Percentiles rank a stretch among this genome's conserved stretches.
Evolutionary conservation across 441 rosid species (phyloP).

Genomic region (Rhodomyrtus psidioides): DNA sequence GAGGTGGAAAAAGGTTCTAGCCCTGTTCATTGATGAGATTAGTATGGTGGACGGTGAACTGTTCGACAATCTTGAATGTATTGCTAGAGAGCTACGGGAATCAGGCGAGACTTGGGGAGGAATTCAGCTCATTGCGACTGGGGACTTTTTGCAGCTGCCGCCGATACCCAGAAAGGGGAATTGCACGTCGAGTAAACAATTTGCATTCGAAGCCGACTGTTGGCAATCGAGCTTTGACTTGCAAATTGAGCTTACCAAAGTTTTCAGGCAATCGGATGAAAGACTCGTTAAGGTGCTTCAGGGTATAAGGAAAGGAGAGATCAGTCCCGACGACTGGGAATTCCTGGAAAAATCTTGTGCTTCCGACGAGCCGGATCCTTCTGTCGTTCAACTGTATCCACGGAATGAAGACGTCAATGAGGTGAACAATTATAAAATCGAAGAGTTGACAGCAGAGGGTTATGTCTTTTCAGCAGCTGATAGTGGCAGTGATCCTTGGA

Average conservation of each 20-base stretch:
- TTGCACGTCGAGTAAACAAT: neutral
- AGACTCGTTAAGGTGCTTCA: slow-evolving; percentile 19
- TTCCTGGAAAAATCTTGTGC: slow-evolving; percentile 16
- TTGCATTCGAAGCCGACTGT: slow-evolving; percentile 31
- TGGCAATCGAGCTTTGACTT: slow-evolving; percentile 28
- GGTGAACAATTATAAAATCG: slow-evolving; percentile 16
- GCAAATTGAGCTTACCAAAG: slow-evolving; percentile 22
- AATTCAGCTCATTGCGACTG: slow-evolving; percentile 21
- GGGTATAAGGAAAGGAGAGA: slow-evolving; percentile 21
- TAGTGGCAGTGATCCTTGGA: slow-evolving; percentile 1
- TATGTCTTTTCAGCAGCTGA: slow-evolving; percentile 14
- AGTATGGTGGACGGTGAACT: slow-evolving; percentile 16
- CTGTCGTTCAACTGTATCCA: slow-evolving; percentile 19
- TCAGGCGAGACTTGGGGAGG: slow-evolving; percentile 22
- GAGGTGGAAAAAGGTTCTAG: slow-evolving; percentile 21
- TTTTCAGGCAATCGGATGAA: slow-evolving; percentile 25
- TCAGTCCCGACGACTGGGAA: slow-evolving; percentile 11
- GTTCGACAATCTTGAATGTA: slow-evolving; percentile 21
- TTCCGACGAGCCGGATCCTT: slow-evolving; percentile 6
- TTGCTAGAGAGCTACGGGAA: slow-evolving; percentile 16
- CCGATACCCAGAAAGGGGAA: slow-evolving; percentile 2
- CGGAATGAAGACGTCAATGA: slow-evolving; percentile 22
- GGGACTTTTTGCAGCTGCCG: slow-evolving; percentile 28
- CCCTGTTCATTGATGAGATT: slow-evolving; percentile 24
- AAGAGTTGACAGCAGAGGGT: slow-evolving; percentile 9